Evolutionary conservation across 306 rosid species (phyloP), one percentile per base, ranked within the genome.

Genomic region (Cicer bijugum): DNA sequence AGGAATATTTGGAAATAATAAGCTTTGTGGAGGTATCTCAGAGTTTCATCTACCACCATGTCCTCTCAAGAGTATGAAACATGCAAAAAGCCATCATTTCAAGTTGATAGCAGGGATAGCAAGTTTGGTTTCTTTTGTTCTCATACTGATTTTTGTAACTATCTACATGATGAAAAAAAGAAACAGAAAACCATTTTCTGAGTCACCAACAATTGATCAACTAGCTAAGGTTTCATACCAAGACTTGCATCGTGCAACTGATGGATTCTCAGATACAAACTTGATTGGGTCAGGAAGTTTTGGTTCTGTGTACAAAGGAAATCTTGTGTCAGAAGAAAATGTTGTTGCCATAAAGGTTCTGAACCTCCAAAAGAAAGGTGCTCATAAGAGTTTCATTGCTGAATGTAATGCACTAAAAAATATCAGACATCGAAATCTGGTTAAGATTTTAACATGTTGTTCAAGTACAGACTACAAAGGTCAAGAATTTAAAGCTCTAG

Each of bases 401-500:
- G 77, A 78, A 62, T 78, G 82, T 8, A 71, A 62, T 61, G 77
- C 65, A 9, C n/a, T 78, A 1, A 70, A 53, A 61, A 51, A 28
- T 51, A 78, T 71, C 2, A 12, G 67, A 16, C 82, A 61, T 17
- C 67, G 72, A 12, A 71, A 78, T 51, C 46, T 71, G 0, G 67
- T 71, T 12, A 72, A 53, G 60, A 55, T 72, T 6, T 8, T 71
- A 12, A 78, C 82, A 8, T 78, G 78, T 63, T 78, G 72, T 11
- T 71, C 82, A 0, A 53, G 74, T 19, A 2, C 38, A 8, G 69
- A 79, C 42, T 55, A 72, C 14, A 65, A 63, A 1, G 82, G 82
- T 5, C 45, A 52, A 51, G 82, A 63, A 5, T 71, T 78, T 57
- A 71, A 78, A 72, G 82, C 69, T 45, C 61, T 79, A 6, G 78